Base-by-base conservation (phyloP, 2,329 filamentous ascomycete species). In the Harringtonia aguacate region DNA sequence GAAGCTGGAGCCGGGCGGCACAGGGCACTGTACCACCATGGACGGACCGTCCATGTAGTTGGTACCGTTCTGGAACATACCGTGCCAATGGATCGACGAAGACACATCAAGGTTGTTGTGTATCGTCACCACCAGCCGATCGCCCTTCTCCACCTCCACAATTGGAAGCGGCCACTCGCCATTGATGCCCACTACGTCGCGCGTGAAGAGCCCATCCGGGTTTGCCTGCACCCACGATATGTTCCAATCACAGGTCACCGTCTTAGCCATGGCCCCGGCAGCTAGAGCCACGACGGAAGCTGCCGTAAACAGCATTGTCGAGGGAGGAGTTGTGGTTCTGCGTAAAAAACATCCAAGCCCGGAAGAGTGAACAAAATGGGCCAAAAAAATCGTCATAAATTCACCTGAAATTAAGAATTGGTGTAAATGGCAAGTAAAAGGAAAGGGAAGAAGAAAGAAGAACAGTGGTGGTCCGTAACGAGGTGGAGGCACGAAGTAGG, bases 171-270 rank as follows among this genome's bases (percentile, higher is more conserved):
- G 86, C 81, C 84, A 87, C 63, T 80, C 60, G 6, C 75, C 76
- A 55, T 92, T 90, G 64, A 92, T 82, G 37, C 82, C 84, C 56
- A 90, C 85, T 4, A 75, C 74, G 15, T 77, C 71, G 28, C 84
- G 72, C 33, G 73, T 67, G 47, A 72, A 71, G 8, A 70, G 65
- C 20, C 79, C 80, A 62, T 90, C 85, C 0, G 85, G 86, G 53
- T 84, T 82, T 29, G 80, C 75, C 36, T 63, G 73, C 12, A 86
- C 77, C 84, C 84, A 88, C 46, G 72, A 75, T 49, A 86, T 69
- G 53, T 80, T 77, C 64, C 83, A 86, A 58, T 85, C 68, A 55
- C 81, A 75, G 4, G 62, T 71, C 28, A 78, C 66, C 0, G 66
- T 73, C 39, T 59, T 46, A 38, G 50, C 64, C 30, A 66, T 67